Conservation (phyloP, 441 rosid genomes). For the Brassica hybrid region DNA sequence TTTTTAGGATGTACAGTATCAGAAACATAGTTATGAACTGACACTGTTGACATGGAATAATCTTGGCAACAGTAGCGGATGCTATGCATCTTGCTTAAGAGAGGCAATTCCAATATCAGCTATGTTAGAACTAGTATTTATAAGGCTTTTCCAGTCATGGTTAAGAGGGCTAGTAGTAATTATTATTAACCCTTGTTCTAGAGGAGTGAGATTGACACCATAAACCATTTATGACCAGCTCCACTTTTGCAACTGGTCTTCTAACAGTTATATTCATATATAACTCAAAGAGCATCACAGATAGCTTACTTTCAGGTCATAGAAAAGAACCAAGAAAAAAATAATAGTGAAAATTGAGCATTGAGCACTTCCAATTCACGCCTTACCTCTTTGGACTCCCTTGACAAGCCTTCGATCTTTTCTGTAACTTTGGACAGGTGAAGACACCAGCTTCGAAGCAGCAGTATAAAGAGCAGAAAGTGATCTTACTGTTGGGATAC, state of each 20-base stretch:
- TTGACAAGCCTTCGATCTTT: conserved; percentile 86
- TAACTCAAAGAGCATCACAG: too few species aligned
- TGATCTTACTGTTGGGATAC: conserved; percentile 86
- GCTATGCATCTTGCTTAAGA: conserved; percentile 14
- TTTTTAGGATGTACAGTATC: too few species aligned
- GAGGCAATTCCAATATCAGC: conserved; percentile 18
- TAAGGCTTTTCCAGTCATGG: conserved; percentile 15
- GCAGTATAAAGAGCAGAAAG: conserved; percentile 81
- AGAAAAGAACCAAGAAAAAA: not conserved
- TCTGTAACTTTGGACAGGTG: conserved; percentile 90
- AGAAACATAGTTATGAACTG: too few species aligned
- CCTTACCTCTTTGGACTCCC: conserved; percentile 97
- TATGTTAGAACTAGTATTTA: not conserved
- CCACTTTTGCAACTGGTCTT: conserved; percentile 26
- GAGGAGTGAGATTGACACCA: conserved; percentile 12
- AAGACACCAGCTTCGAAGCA: conserved; percentile 84
- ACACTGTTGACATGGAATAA: too few species aligned
- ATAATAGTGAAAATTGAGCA: not conserved
- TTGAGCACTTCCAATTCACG: conserved; percentile 5
- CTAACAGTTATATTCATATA: conserved; percentile 7
- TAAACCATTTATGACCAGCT: not conserved
- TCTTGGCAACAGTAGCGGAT: conserved; percentile 7
- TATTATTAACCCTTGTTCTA: conserved; percentile 3
- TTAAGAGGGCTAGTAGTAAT: not conserved
- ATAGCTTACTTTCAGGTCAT: conserved; percentile 1